phyloP scores from a whole-genome alignment of 2,329 filamentous ascomycete genomes.

The Fusarium irregulare region DNA sequence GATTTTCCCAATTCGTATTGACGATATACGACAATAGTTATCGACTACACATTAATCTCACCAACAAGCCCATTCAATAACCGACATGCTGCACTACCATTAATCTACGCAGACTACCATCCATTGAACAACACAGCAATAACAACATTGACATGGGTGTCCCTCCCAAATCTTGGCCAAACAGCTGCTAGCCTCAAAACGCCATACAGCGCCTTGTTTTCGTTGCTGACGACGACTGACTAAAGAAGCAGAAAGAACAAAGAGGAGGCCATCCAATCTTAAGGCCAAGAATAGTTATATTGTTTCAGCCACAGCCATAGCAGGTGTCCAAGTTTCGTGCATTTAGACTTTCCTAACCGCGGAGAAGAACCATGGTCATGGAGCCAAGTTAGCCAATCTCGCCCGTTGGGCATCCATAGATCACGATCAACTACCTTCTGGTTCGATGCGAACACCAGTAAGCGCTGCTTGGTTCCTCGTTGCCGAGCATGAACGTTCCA shows the following conservation, averaged over 20 bases:
- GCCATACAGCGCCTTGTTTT: conserved; percentile 35
- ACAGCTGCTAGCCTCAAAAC: conserved; percentile 26
- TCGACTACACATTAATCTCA: background rate
- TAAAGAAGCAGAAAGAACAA: conserved; percentile 20
- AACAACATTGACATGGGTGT: conserved; percentile 34
- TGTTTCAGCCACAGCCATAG: conserved; percentile 22
- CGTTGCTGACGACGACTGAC: conserved; percentile 43
- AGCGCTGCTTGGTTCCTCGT: conserved; percentile 4
- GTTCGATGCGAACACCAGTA: conserved; percentile 14
- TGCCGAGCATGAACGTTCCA: conserved; percentile 8
- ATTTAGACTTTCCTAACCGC: conserved; percentile 13
- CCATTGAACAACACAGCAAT: conserved; percentile 24
- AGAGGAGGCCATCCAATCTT: conserved; percentile 16
- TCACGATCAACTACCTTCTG: background rate
- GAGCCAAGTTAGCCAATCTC: background rate
- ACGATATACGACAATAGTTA: background rate
- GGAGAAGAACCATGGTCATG: background rate
- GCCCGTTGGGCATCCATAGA: conserved; percentile 27
- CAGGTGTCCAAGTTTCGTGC: conserved; percentile 18
- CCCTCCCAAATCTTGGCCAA: conserved; percentile 34
- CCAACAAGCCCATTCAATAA: background rate
- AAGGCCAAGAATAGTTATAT: background rate
- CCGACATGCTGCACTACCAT: conserved; percentile 7
- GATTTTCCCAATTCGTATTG: background rate
- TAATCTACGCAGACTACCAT: conserved; percentile 2